Percentiles rank a stretch among this genome's conserved stretches.
These are phyloP conservation scores for Debaryomyces maramus DNA, from an alignment of 805 yeast species.

Conservation along the genomic window DNA sequence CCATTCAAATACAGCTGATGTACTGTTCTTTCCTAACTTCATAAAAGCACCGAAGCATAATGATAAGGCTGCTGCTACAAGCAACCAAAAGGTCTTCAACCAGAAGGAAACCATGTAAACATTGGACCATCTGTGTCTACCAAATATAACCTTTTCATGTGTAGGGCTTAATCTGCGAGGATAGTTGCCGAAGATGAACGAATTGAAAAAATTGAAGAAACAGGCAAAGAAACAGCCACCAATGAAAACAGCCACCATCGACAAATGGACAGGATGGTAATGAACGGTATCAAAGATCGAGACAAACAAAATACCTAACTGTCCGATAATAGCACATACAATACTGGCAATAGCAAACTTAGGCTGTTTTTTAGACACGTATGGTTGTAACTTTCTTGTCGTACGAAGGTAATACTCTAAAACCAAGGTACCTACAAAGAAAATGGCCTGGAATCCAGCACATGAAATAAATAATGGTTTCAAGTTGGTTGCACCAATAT, in stretches of 20 bases:
- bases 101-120: constrained; percentile 49
- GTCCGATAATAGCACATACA: constrained; percentile 55
- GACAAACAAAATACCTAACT: constrained; percentile 71
- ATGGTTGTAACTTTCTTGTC: constrained; percentile 55
- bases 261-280: constrained; percentile 58
- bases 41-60: constrained; percentile 58
- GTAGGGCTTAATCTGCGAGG: constrained; percentile 38
- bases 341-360: constrained; percentile 42
- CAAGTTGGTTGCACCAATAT: constrained; percentile 83
- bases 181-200: constrained; percentile 39
- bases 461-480: constrained; percentile 84
- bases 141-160: constrained; percentile 41
- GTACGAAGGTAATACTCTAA: constrained; percentile 65
- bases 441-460: constrained; percentile 73
- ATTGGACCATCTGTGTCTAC: constrained; percentile 37
- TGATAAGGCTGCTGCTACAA: constrained; percentile 66
- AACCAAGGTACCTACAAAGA: constrained; percentile 62
- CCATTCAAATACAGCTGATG: constrained; percentile 81
- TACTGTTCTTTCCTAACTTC: constrained; percentile 35
- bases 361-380: constrained; percentile 44
- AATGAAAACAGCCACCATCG: constrained; percentile 75
- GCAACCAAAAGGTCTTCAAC: constrained; percentile 64
- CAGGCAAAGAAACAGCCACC: constrained; percentile 58
- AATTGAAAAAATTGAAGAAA: constrained; percentile 34
- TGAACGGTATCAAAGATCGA: constrained; percentile 67